Evolutionary conservation across 2,329 filamentous ascomycete genomes (phyloP).

Genomic region (Cladorrhinum sp.): DNA sequence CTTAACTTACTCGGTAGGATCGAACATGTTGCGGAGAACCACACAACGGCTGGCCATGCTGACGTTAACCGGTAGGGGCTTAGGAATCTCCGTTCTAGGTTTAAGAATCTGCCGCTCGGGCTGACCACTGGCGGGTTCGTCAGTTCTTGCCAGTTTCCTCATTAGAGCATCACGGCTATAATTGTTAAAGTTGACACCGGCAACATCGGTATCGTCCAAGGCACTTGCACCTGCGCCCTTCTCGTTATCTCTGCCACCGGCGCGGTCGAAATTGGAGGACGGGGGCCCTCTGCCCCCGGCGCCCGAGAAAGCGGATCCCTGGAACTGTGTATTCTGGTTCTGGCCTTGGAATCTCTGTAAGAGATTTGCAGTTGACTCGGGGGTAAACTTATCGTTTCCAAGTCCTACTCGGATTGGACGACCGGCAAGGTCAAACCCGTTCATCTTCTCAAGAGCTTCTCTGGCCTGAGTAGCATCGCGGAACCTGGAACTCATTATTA

Average conservation of each 20-base stretch:
- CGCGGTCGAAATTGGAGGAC: constrained; percentile 85
- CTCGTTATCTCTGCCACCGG: constrained; percentile 82
- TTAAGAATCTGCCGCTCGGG: constrained; percentile 70
- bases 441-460: constrained; percentile 97
- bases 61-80: constrained; percentile 78
- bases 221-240: constrained; percentile 91
- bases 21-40: constrained; percentile 92
- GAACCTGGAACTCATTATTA: constrained; percentile 61
- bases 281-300: constrained; percentile 83
- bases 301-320: constrained; percentile 89
- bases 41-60: constrained; percentile 93
- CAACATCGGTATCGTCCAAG: constrained; percentile 94
- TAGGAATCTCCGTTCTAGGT: constrained; percentile 69
- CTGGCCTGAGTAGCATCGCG: constrained; percentile 86
- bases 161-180: constrained; percentile 98
- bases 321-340: constrained; percentile 71
- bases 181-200: constrained; percentile 98
- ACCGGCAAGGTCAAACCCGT: constrained; percentile 95
- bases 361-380: constrained; percentile 90
- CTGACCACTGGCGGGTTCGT: constrained; percentile 65
- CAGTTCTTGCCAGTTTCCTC: constrained; percentile 95
- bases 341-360: constrained; percentile 88
- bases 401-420: constrained; percentile 97
- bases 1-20: constrained; percentile 76
- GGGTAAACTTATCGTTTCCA: constrained; percentile 99